Percentiles rank a stretch among this genome's conserved stretches.
Evolutionary conservation across 2,329 filamentous ascomycete genomes (phyloP).

Genomic region (Trichoderma sp.): DNA sequence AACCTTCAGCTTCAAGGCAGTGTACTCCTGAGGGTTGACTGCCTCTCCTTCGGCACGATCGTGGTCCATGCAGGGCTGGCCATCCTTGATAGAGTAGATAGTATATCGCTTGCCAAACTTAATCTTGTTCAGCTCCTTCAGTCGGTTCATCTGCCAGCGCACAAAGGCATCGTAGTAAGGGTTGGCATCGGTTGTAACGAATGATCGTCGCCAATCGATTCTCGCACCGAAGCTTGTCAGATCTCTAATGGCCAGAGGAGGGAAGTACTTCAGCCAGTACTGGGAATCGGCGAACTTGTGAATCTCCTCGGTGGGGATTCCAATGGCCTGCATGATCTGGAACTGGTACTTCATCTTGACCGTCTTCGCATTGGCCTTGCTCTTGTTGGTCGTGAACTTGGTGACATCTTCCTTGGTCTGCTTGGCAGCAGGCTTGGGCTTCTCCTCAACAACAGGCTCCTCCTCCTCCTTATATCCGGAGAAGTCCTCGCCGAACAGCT

Average conservation of each 20-base stretch:
- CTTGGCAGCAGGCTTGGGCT: conserved; percentile 55
- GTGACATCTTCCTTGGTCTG: conserved; percentile 77
- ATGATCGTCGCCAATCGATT: conserved; percentile 89
- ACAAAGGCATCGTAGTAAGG: conserved; percentile 96
- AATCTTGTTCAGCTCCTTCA: conserved; percentile 88
- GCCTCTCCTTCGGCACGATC: conserved; percentile 47
- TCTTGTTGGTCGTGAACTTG: conserved; percentile 91
- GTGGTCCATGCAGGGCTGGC: conserved; percentile 49
- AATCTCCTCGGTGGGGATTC: conserved; percentile 84
- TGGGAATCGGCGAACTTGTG: conserved; percentile 89
- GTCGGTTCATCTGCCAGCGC: conserved; percentile 92
- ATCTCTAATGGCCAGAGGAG: conserved; percentile 59
- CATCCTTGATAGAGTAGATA: conserved; percentile 63
- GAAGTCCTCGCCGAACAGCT: conserved; percentile 84
- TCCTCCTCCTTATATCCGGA: conserved; percentile 70
- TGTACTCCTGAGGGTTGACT: conserved; percentile 84
- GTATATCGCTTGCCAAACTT: conserved; percentile 92
- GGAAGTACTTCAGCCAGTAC: conserved; percentile 91
- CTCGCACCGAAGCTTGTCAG: conserved; percentile 79
- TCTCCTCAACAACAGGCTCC: conserved; percentile 49
- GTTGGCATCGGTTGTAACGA: conserved; percentile 95
- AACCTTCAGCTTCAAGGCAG: conserved; percentile 85
- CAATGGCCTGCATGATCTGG: conserved; percentile 90
- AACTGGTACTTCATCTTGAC: conserved; percentile 95
- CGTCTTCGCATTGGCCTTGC: conserved; percentile 85